phyloP scores from a whole-genome alignment of 148 eudicot genomes.

The Cornus kousa region DNA sequence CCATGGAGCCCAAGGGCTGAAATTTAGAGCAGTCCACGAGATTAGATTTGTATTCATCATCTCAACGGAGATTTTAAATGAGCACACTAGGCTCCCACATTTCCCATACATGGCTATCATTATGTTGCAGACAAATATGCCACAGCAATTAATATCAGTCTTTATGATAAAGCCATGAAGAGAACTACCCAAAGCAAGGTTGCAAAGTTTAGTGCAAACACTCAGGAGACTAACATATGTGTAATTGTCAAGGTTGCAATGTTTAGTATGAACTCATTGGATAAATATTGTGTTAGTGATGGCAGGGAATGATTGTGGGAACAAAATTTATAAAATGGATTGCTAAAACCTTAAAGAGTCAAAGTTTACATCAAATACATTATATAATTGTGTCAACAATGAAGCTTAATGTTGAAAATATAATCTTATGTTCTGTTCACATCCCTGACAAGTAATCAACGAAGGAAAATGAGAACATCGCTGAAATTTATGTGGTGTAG shows the following conservation, averaged over 20 bases:
- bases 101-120: constrained; percentile 76
- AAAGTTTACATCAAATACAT: too few relatives aligned
- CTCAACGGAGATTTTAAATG: constrained; percentile 43
- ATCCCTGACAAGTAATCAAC: too few relatives aligned
- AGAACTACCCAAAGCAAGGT: constrained; percentile 64
- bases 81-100: constrained; percentile 63
- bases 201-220: constrained; percentile 50
- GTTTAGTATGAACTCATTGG: too few relatives aligned
- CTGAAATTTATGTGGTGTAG: too few relatives aligned
- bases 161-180: constrained; percentile 66
- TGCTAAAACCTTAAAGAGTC: too few relatives aligned
- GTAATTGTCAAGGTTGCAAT: constrained; percentile 47
- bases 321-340: too few relatives aligned
- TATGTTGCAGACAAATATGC: constrained; percentile 60
- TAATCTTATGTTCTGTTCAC: too few relatives aligned
- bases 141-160: constrained; percentile 33
- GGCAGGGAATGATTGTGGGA: too few relatives aligned
- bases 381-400: too few relatives aligned
- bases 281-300: too few relatives aligned
- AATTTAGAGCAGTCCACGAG: constrained; percentile 61
- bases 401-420: too few relatives aligned
- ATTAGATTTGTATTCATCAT: constrained; percentile 45
- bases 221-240: constrained; percentile 59
- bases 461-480: too few relatives aligned
- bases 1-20: constrained; percentile 75